Base-by-base conservation (phyloP, 148 eudicot species). In the Pharnaceum exiguum region DNA sequence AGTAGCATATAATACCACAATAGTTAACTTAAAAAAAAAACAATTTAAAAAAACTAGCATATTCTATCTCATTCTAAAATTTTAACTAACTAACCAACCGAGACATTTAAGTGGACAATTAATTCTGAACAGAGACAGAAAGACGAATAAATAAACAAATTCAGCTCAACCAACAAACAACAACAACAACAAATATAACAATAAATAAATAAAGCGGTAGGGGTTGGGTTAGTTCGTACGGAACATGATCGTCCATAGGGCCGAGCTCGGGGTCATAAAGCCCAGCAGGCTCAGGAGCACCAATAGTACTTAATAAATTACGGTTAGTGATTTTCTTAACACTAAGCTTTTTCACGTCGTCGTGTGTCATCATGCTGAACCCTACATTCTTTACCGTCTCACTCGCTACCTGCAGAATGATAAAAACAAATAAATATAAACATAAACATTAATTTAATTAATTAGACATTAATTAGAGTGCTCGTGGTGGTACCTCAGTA, bases 241-340 rank as follows among this genome's bases (percentile, higher is more conserved):
- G 23, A 42, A 65, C 45, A 7, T 46, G 16, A 2, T 83, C 82
- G 36, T 78, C 80, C 2, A 71, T 26, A 12, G 98, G 90, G 27
- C 98, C 98, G 68, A 93, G 65, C 4, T 78, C 76, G 33, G 95
- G 89, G 58, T 93, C 98, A 67, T 89, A 93, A 17, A 88, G 82
- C 22, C 98, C 98, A 27, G 77, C 90, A 12, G 81, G 78, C 40
- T 72, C 55, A 35, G 96, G 95, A 21, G 51, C 63, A 1, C 64
- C 73, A 19, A 78, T 8, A 25, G 13, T 19, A 26, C 75, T 79
- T 10, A 83, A 59, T 26, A 93, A 71, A 61, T 47, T 69, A 1
- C 89, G 90, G 49, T 76, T 85, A 22, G 81, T 77, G 23, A 93
- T 65, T 60, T 81, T 81, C 51, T 66, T 53, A 43, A 83, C 71